A percentile compares a stretch with the other conserved stretches of the same genome.
Conservation (phyloP, 2,329 filamentous ascomycete genomes). For the Didymosphaeria variabile region DNA sequence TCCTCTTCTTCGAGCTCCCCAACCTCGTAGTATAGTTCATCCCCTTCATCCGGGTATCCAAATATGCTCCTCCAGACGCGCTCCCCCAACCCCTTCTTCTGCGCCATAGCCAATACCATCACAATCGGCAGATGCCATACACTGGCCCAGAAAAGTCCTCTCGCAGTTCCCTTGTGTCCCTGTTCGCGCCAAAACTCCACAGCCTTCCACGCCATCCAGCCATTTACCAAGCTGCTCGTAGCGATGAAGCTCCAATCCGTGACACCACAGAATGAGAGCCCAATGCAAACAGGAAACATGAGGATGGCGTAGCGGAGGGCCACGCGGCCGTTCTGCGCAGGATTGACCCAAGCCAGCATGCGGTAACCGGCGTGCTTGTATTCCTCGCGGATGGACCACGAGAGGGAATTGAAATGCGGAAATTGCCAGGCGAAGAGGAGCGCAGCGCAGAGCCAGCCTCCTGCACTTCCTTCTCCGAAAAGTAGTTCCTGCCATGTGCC, state of each 20-base stretch:
- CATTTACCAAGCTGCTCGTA: slow-evolving; percentile 83
- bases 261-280: slow-evolving; percentile 78
- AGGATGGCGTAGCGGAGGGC: slow-evolving; percentile 85
- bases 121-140: slow-evolving; percentile 94
- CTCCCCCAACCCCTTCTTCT: slow-evolving; percentile 79
- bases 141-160: slow-evolving; percentile 93
- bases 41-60: slow-evolving; percentile 42
- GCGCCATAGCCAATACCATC: slow-evolving; percentile 86
- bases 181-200: slow-evolving; percentile 81
- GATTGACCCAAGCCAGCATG: slow-evolving; percentile 88
- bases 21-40: slow-evolving; percentile 45
- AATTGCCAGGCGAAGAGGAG: slow-evolving; percentile 97
- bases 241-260: slow-evolving; percentile 87
- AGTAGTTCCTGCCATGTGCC: slow-evolving; percentile 78
- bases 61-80: slow-evolving; percentile 43
- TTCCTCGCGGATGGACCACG: slow-evolving; percentile 87
- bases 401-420: slow-evolving; percentile 95
- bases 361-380: slow-evolving; percentile 76
- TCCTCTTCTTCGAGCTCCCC: slow-evolving; percentile 38
- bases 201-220: slow-evolving; percentile 84
- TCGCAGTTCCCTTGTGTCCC: slow-evolving; percentile 80
- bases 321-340: slow-evolving; percentile 83
- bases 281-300: slow-evolving; percentile 87
- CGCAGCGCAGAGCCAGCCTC: slow-evolving; percentile 87
- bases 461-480: slow-evolving; percentile 72